phyloP scores from a whole-genome alignment of 495 filamentous ascomycete genomes.

The Aspergillus affinis region DNA sequence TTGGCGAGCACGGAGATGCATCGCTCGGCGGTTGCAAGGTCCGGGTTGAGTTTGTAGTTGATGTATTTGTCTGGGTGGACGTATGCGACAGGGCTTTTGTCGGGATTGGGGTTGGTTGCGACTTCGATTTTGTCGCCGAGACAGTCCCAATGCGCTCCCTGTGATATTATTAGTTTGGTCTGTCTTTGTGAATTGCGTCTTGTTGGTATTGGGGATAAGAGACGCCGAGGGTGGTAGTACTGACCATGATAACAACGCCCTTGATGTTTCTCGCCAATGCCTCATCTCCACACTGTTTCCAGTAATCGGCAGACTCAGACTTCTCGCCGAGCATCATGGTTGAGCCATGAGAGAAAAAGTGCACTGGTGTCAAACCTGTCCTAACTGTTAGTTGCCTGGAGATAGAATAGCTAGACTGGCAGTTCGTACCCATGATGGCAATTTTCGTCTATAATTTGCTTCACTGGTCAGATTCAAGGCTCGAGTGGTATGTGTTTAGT shows the following conservation, averaged over 20 bases:
- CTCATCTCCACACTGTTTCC: slow-evolving; percentile 61
- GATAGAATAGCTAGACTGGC: too few species aligned
- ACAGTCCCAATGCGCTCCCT: slow-evolving; percentile 64
- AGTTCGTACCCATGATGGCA: too few species aligned
- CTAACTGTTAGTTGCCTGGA: neutral
- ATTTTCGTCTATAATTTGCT: too few species aligned
- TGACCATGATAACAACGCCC: slow-evolving; percentile 63
- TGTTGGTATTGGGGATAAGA: neutral
- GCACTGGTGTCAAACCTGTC: slow-evolving; percentile 50
- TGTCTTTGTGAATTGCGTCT: neutral
- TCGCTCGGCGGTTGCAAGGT: slow-evolving; percentile 45
- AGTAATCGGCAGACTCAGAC: slow-evolving; percentile 56
- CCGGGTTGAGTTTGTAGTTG: slow-evolving; percentile 54
- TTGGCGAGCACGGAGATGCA: slow-evolving; percentile 44
- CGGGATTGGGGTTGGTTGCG: slow-evolving; percentile 53
- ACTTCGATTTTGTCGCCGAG: slow-evolving; percentile 51
- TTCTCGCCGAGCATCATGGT: slow-evolving; percentile 68
- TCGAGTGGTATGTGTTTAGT: too few species aligned
- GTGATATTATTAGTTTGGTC: neutral
- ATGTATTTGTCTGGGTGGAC: slow-evolving; percentile 59
- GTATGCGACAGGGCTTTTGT: slow-evolving; percentile 57
- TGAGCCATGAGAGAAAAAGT: slow-evolving; percentile 68
- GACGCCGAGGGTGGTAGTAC: neutral
- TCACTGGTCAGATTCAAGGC: too few species aligned
- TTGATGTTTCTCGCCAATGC: slow-evolving; percentile 55